phyloP scores from a whole-genome alignment of 805 yeast genomes.

The Citeromyces nyonsensis region DNA sequence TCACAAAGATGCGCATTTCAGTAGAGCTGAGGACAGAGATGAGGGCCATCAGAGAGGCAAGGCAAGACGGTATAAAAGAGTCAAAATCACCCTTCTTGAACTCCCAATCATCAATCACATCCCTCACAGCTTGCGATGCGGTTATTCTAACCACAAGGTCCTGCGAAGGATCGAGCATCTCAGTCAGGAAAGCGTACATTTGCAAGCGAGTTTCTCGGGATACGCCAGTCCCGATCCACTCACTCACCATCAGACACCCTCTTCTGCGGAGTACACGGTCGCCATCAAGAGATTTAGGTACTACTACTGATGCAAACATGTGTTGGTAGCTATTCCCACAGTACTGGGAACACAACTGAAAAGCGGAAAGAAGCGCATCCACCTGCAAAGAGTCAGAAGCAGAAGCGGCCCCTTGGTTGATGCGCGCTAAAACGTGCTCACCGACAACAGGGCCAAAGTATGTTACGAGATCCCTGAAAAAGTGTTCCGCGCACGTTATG shows the following conservation, averaged over 20 bases:
- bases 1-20: slow-evolving; percentile 63
- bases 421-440: slow-evolving; percentile 40
- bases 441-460: slow-evolving; percentile 43
- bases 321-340: slow-evolving; percentile 56
- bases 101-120: slow-evolving; percentile 75
- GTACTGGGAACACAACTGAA: slow-evolving; percentile 56
- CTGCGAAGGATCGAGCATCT: slow-evolving; percentile 26
- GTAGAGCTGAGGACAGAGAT: slow-evolving; percentile 37
- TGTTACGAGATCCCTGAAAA: slow-evolving; percentile 59
- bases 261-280: slow-evolving; percentile 50
- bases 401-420: slow-evolving; percentile 1
- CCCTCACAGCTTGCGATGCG: slow-evolving; percentile 52
- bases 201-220: slow-evolving; percentile 37
- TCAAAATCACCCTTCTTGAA: slow-evolving; percentile 54
- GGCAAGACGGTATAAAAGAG: slow-evolving; percentile 42
- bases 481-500: slow-evolving; percentile 76
- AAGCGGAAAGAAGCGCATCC: slow-evolving; percentile 73
- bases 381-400: slow-evolving; percentile 25
- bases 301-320: slow-evolving; percentile 37
- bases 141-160: slow-evolving; percentile 77
- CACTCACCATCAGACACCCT: slow-evolving; percentile 58
- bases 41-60: slow-evolving; percentile 30
- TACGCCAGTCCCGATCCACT: slow-evolving; percentile 65
- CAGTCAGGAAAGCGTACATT: slow-evolving; percentile 42
- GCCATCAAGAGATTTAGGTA: slow-evolving; percentile 49